These are phyloP conservation scores for Quercus phellos DNA, from an alignment of 331 rosid genomes.

Conservation along the genomic window DNA sequence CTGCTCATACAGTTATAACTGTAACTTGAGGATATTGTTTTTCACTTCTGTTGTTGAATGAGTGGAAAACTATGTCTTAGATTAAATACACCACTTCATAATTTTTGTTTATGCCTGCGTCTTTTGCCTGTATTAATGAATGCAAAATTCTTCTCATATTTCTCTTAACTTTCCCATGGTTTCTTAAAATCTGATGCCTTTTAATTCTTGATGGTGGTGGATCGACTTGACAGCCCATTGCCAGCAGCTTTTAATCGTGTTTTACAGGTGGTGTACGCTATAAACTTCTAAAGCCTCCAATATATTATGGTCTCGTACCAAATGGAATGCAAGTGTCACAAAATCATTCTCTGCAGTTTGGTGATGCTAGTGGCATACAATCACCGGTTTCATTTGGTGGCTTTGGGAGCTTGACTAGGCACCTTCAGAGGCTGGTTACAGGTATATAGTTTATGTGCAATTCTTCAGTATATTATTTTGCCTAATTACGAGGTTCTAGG, in stretches of 20 bases:
- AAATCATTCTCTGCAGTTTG: slow-evolving; percentile 64
- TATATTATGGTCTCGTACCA: slow-evolving; percentile 21
- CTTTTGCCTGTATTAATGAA: background rate
- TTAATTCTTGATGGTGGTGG: slow-evolving; percentile 21
- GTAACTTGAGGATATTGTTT: background rate
- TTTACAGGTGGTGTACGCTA: slow-evolving; percentile 59
- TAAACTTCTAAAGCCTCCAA: slow-evolving; percentile 25
- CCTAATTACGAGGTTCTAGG: background rate
- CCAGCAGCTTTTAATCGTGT: slow-evolving; percentile 81
- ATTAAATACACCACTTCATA: background rate
- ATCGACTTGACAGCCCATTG: slow-evolving; percentile 59
- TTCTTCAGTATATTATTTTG: background rate
- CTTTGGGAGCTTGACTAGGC: slow-evolving; percentile 94
- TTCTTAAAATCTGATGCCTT: slow-evolving; percentile 15
- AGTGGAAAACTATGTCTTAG: background rate
- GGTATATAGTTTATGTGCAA: slow-evolving; percentile 41
- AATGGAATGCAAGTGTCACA: slow-evolving; percentile 21
- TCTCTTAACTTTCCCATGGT: background rate
- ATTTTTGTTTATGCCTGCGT: background rate
- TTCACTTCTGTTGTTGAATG: background rate
- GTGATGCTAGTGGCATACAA: slow-evolving; percentile 98
- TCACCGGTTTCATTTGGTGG: slow-evolving; percentile 99
- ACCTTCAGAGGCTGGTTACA: slow-evolving; percentile 70
- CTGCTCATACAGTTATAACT: background rate
- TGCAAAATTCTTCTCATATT: background rate